A percentile compares a stretch with the other conserved stretches of the same genome.
Evolutionary conservation across 352 stramenopile species (phyloP).

Genomic region (Pythium volutum): DNA sequence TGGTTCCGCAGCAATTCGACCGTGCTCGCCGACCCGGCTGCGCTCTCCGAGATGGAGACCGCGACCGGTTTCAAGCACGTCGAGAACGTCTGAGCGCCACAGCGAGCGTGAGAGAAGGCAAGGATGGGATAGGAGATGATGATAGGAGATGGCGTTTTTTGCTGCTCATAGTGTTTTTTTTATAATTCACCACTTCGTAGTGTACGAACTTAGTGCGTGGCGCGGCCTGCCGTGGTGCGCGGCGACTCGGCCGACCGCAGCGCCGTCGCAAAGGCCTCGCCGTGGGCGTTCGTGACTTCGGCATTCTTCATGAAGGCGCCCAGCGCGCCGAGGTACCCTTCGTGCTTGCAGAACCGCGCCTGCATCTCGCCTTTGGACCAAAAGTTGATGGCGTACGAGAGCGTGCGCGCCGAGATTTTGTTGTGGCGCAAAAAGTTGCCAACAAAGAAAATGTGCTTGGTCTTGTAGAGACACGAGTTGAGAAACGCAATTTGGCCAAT

Average conservation of each 20-base stretch:
- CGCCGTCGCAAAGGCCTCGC: conserved; percentile 55
- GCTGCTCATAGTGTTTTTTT: neutral
- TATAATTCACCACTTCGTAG: neutral
- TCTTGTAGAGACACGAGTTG: conserved; percentile 97
- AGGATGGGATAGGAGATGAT: neutral
- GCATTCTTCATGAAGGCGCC: conserved; percentile 95
- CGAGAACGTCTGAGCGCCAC: conserved; percentile 51
- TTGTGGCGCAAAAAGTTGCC: conserved; percentile 99
- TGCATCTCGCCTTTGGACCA: conserved; percentile 95
- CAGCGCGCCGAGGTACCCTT: conserved; percentile 98
- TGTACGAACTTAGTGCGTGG: neutral
- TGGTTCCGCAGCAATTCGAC: conserved; percentile 60
- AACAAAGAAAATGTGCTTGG: conserved; percentile 96
- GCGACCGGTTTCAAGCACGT: conserved; percentile 63
- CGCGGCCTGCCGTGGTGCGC: neutral
- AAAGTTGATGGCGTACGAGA: conserved; percentile 97
- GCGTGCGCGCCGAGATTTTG: conserved; percentile 90
- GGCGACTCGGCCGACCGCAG: conserved; percentile 27
- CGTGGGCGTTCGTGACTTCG: conserved; percentile 65
- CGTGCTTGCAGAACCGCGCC: conserved; percentile 94
- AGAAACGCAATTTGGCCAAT: conserved; percentile 97
- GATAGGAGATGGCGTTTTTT: neutral
- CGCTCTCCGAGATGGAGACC: conserved; percentile 22
- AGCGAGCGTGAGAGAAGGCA: neutral
- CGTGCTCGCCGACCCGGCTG: conserved; percentile 22